phyloP scores from a whole-genome alignment of 2,329 filamentous ascomycete species.

The Lasiodiplodia sp. region DNA sequence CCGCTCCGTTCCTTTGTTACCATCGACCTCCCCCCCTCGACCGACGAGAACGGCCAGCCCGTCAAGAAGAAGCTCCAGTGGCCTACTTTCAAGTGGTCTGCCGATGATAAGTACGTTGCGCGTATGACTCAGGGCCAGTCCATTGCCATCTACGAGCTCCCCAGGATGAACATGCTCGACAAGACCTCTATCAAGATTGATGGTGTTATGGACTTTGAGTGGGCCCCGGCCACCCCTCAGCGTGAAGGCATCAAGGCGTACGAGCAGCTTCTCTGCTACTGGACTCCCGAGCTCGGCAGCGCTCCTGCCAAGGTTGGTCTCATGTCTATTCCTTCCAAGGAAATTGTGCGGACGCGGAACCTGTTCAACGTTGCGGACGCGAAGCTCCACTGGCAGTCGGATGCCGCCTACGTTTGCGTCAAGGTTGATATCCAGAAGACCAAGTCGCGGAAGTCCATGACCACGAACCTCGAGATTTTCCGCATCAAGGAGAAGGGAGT shows the following conservation, averaged over 20 bases:
- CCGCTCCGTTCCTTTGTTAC: conserved; percentile 93
- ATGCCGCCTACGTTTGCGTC: conserved; percentile 91
- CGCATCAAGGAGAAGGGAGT: conserved; percentile 96
- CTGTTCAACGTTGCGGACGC: conserved; percentile 97
- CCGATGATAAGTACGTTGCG: conserved; percentile 96
- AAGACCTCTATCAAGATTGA: conserved; percentile 96
- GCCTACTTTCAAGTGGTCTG: conserved; percentile 99
- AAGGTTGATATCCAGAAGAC: conserved; percentile 95
- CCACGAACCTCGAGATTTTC: conserved; percentile 98
- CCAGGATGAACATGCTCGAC: conserved; percentile 86
- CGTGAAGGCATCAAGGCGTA: conserved; percentile 88
- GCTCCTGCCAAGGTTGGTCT: conserved; percentile 96
- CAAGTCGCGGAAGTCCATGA: conserved; percentile 98
- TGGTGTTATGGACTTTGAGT: conserved; percentile 96
- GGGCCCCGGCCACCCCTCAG: conserved; percentile 83
- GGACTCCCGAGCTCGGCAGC: conserved; percentile 97
- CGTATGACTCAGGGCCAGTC: conserved; percentile 86
- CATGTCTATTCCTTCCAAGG: conserved; percentile 95
- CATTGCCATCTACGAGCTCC: conserved; percentile 90
- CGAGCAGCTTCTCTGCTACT: conserved; percentile 97
- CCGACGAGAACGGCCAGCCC: conserved; percentile 68
- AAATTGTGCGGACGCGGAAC: conserved; percentile 92
- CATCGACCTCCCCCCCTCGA: conserved; percentile 74
- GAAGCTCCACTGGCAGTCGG: conserved; percentile 98
- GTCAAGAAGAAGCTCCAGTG: conserved; percentile 93